Evolutionary conservation across 78 protist species (phyloP).

Genomic region (Salpingoeca rosetta): DNA sequence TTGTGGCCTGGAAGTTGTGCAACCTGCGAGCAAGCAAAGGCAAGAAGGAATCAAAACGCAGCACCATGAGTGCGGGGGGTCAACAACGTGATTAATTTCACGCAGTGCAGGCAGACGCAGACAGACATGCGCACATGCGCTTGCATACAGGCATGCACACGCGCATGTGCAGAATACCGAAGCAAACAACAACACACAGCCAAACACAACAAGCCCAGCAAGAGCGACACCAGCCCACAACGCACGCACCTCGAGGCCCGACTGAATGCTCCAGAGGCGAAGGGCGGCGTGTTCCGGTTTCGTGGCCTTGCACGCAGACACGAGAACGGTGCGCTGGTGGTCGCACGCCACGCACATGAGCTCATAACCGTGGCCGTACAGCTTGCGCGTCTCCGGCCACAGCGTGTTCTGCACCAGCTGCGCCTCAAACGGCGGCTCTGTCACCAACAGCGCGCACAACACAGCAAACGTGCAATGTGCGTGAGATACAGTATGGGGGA

Average conservation of each 20-base stretch:
- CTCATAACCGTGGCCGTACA: constrained; percentile 26
- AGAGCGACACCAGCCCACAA: neutral
- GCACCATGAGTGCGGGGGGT: too few relatives aligned
- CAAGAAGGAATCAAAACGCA: too few relatives aligned
- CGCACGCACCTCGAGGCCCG: neutral
- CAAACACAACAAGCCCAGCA: too few relatives aligned
- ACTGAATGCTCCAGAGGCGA: neutral
- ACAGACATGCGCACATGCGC: too few relatives aligned
- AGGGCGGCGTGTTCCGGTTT: neutral
- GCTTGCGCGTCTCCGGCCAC: constrained; percentile 27
- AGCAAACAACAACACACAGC: too few relatives aligned
- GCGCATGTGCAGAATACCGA: too few relatives aligned
- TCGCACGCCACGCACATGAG: neutral
- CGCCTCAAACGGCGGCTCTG: constrained; percentile 7
- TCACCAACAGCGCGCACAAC: neutral
- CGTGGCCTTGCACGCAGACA: neutral
- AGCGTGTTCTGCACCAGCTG: constrained; percentile 28
- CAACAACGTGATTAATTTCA: too few relatives aligned
- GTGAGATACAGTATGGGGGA: too few relatives aligned
- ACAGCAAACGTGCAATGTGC: too few relatives aligned
- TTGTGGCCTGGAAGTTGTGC: neutral
- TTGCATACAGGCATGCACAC: too few relatives aligned
- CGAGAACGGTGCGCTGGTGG: neutral
- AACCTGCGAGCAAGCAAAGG: neutral
- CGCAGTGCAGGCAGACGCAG: too few relatives aligned